phyloP scores from a whole-genome alignment of 2,329 filamentous ascomycete species.

The Hypocrella siamensis region DNA sequence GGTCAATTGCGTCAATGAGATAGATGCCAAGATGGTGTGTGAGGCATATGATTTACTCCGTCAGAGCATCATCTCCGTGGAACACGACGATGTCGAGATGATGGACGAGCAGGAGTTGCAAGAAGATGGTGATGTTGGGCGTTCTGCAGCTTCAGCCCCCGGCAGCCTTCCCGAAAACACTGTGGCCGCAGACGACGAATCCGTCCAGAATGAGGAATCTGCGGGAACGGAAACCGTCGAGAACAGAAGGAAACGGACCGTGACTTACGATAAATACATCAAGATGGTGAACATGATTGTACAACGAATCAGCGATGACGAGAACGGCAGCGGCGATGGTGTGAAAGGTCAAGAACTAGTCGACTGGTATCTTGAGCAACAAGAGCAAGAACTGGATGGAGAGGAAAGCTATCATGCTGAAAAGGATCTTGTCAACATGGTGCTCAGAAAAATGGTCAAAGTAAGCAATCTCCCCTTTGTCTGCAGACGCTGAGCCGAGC shows the following conservation, averaged over 20 bases:
- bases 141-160: constrained; percentile 22
- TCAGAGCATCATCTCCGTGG: constrained; percentile 93
- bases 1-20: constrained; percentile 87
- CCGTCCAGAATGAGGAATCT: constrained; percentile 18
- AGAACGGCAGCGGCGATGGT: constrained; percentile 60
- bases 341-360: constrained; percentile 70
- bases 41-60: constrained; percentile 85
- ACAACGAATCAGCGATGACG: constrained; percentile 68
- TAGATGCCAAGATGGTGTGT: constrained; percentile 68
- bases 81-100: constrained; percentile 93
- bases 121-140: constrained; percentile 30
- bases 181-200: constrained; percentile 20
- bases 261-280: constrained; percentile 92
- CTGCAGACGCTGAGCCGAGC: not conserved
- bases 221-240: constrained; percentile 8
- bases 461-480: constrained; percentile 36
- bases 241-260: constrained; percentile 55
- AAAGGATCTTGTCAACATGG: constrained; percentile 59
- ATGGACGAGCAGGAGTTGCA: constrained; percentile 53
- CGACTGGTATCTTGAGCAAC: constrained; percentile 84
- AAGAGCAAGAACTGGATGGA: constrained; percentile 64
- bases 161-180: constrained; percentile 30
- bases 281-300: constrained; percentile 79
- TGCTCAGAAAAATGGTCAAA: constrained; percentile 92
- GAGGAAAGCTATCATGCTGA: constrained; percentile 73